Evolutionary conservation across 306 rosid genomes (phyloP), one percentile per base, ranked within the genome.

Genomic region (Begonia peltatifolia): DNA sequence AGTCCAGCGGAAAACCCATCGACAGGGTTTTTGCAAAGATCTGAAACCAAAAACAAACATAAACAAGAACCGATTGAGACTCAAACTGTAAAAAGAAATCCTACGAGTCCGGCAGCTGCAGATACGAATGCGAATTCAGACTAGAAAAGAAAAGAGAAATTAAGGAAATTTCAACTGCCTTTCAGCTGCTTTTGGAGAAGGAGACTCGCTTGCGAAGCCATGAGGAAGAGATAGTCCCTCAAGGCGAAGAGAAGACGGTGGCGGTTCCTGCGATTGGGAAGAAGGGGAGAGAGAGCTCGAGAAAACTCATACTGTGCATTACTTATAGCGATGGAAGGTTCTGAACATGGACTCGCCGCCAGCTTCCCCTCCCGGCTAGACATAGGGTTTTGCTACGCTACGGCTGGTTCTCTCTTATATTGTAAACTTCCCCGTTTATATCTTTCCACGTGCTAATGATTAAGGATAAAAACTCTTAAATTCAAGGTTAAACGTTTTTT

Each of bases 1-100:
- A 90, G 82, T 63, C 97, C 97, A 4, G 97, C 97, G 9, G 97
- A 90, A 72, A 90, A 90, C 0, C 97, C 97, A 25, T 85, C 97
- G 5, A 90, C 97, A 0, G 95, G 97, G 51, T 83, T 67, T 62
- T 78, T 90, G 79, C 95, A 83, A 81, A 90, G 97, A 90, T 90
- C 97, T 90, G 76, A 54, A 44, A 59, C 7, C 57, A 36, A 20
- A 62, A 14, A 35, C 7, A n/a, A 23, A 8, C 46, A 13, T 11
- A 10, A 42, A 52, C 62, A 52, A 10, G 52, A 57, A 52, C 50
- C 49, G 58, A 52, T 9, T 48, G 54, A 52, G 47, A 55, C 59
- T 11, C 36, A 62, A 11, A 54, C 50, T 46, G 11, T 63, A 73
- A 12, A 59, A 60, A 59, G n/a, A 64, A 50, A 52, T 54, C 23